These are phyloP conservation scores for Naganishia friedmannii DNA, from an alignment of 768 basidiomycete genomes.

Conservation along the genomic window DNA sequence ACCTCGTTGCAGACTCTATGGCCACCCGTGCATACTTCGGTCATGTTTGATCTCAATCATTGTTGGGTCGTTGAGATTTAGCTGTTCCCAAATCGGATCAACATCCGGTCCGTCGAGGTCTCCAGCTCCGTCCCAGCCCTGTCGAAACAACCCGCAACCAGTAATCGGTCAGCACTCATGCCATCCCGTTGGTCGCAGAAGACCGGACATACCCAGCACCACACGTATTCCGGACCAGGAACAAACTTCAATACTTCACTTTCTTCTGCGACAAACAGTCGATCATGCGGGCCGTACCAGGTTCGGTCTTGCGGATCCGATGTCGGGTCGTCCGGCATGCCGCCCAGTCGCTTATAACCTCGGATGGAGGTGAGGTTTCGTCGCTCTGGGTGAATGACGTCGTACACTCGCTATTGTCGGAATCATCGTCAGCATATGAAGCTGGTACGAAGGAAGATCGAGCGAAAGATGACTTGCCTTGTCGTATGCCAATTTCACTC, in stretches of 20 bases:
- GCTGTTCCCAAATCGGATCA: conserved; percentile 91
- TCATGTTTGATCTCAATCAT: conserved; percentile 72
- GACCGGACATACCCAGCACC: conserved; percentile 60
- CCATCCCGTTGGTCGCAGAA: not conserved
- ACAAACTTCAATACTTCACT: conserved; percentile 69
- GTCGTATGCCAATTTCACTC: conserved; percentile 95
- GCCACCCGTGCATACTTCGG: conserved; percentile 49
- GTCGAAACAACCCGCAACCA: conserved; percentile 47
- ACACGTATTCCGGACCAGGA: conserved; percentile 70
- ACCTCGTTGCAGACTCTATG: not conserved
- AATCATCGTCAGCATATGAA: not conserved
- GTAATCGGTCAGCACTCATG: not conserved
- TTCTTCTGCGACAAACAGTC: conserved; percentile 87
- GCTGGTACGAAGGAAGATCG: not conserved
- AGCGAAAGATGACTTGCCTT: conserved; percentile 61
- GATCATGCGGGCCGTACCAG: conserved; percentile 97
- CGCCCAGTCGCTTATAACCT: conserved; percentile 90
- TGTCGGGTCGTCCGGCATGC: conserved; percentile 88
- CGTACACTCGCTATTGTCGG: conserved; percentile 74
- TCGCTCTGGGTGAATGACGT: conserved; percentile 85
- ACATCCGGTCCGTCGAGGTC: conserved; percentile 95
- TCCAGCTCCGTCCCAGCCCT: conserved; percentile 99
- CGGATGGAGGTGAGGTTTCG: conserved; percentile 94
- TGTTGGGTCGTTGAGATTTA: conserved; percentile 61
- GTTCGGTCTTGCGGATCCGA: conserved; percentile 96